These are phyloP conservation scores for Biancaea sappan DNA, from an alignment of 306 rosid genomes.

Conservation along the genomic window DNA sequence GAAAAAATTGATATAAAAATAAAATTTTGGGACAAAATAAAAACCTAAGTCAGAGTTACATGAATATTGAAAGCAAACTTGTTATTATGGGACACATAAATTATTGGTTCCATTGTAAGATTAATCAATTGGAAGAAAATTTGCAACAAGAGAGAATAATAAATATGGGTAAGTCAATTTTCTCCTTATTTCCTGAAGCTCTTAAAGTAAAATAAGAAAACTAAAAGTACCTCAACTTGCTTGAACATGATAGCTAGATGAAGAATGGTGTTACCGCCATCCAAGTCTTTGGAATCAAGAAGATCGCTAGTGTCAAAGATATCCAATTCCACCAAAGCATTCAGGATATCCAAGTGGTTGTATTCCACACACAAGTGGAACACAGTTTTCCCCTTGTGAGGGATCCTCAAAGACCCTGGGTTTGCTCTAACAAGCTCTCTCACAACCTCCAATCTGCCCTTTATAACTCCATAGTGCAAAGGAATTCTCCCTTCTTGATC, in stretches of 20 bases:
- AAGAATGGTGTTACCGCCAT: background rate
- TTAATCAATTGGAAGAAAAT: too few species aligned
- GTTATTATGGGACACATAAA: too few species aligned
- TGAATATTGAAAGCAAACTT: too few species aligned
- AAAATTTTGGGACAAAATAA: too few species aligned
- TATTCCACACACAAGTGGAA: constrained; percentile 29
- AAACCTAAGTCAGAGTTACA: too few species aligned
- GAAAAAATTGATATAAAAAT: too few species aligned
- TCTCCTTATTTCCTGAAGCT: too few species aligned
- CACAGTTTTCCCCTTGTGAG: background rate
- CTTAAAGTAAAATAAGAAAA: too few species aligned
- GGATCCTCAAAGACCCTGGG: background rate
- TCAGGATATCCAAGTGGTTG: constrained; percentile 26
- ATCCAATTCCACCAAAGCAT: constrained; percentile 9
- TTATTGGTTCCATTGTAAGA: too few species aligned
- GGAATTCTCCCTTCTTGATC: constrained; percentile 25
- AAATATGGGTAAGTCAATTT: too few species aligned
- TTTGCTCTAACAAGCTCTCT: background rate
- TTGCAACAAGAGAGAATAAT: background rate
- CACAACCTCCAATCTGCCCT: constrained; percentile 7
- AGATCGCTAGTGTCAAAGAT: background rate
- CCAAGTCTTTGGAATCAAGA: background rate
- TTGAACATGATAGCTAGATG: background rate
- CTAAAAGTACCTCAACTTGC: constrained; percentile 17
- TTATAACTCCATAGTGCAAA: constrained; percentile 25